Conservation (phyloP, 2,329 filamentous ascomycete genomes). For the Aspergillus sergii region DNA sequence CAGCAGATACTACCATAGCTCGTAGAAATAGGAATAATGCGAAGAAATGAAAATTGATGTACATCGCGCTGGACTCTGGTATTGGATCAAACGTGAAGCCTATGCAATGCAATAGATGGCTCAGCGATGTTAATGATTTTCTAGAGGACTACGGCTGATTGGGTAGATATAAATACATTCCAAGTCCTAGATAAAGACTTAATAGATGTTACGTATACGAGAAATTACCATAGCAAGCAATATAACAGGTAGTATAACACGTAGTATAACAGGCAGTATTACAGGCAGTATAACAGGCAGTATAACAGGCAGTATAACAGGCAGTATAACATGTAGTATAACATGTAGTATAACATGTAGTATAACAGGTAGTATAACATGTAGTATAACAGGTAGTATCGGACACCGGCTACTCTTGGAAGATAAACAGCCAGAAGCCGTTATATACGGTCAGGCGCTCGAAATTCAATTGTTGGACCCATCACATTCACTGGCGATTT, state of each 20-base stretch:
- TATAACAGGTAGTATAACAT: background rate
- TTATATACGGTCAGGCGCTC: too few species aligned
- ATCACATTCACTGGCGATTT: too few species aligned
- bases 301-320: background rate
- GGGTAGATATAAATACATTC: background rate
- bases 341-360: background rate
- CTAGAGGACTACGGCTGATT: background rate
- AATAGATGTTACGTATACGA: too few species aligned
- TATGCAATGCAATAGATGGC: background rate
- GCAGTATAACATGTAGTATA: too few species aligned
- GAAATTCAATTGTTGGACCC: too few species aligned
- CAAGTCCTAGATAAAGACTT: too few species aligned
- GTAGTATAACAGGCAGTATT: background rate
- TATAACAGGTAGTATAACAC: background rate
- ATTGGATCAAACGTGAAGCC: background rate
- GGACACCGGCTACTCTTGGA: too few species aligned
- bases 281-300: background rate
- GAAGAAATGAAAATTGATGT: background rate
- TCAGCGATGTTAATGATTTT: background rate
- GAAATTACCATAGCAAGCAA: background rate
- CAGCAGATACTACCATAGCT: background rate
- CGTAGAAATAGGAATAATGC: background rate
- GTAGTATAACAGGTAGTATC: too few species aligned
- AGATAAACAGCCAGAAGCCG: too few species aligned
- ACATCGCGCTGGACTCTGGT: background rate